Conservation (phyloP, 2,329 filamentous ascomycete species). For the Diaporthe sp. region DNA sequence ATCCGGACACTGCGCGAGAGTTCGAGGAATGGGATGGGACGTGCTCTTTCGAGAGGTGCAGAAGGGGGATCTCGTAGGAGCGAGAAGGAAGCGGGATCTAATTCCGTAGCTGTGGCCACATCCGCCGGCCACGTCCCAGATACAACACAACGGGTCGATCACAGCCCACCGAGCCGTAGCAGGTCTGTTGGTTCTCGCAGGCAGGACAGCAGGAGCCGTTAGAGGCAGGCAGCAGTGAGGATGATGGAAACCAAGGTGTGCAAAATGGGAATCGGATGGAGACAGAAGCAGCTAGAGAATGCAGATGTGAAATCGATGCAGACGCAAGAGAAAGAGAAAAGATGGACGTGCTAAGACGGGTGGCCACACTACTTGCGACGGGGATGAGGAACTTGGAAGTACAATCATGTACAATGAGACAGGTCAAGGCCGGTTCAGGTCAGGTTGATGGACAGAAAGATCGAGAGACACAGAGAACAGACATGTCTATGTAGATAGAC, state of each 20-base stretch:
- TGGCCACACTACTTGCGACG: conserved; percentile 15
- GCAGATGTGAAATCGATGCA: conserved; percentile 17
- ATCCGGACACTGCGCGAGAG: conserved; percentile 1
- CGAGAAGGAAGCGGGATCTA: conserved; percentile 32
- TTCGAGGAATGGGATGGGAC: neutral
- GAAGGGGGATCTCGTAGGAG: conserved; percentile 28
- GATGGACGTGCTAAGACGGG: neutral
- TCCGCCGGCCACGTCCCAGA: conserved; percentile 21
- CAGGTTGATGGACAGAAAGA: neutral
- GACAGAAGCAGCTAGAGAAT: conserved; percentile 19
- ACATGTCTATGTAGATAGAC: too few relatives aligned
- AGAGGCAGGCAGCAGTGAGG: neutral
- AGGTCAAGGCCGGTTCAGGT: neutral
- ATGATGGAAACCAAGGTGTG: neutral
- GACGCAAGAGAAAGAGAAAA: neutral
- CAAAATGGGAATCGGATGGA: neutral
- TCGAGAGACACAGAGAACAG: too few relatives aligned
- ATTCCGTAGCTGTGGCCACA: conserved; percentile 24
- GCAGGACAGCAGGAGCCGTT: neutral
- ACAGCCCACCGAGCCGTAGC: neutral
- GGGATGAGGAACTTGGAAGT: neutral
- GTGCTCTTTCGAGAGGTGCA: neutral
- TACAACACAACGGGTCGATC: neutral
- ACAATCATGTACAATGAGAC: conserved; percentile 7
- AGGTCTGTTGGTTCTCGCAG: neutral